Evolutionary conservation across 2,329 filamentous ascomycete genomes (phyloP).

Genomic region (Diaporthe citriasiana): DNA sequence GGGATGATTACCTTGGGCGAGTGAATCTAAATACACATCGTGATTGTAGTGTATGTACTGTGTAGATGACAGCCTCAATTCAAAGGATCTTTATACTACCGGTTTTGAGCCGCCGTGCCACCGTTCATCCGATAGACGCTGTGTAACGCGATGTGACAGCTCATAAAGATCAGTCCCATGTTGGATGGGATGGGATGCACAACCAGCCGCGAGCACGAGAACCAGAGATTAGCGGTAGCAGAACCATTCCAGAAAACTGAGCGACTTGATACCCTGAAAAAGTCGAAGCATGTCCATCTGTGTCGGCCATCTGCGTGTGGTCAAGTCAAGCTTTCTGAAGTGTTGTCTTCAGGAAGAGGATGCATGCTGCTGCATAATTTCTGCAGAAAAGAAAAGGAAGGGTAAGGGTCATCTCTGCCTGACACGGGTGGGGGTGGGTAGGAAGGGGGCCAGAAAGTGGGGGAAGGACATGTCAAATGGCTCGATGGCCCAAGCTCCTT

Average conservation of each 20-base stretch:
- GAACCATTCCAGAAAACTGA: not conserved
- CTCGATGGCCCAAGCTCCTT: conserved; percentile 27
- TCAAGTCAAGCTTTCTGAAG: conserved; percentile 16
- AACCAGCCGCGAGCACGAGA: not conserved
- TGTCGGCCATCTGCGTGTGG: too few relatives aligned
- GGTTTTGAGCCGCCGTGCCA: not conserved
- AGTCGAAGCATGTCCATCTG: not conserved
- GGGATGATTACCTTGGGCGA: not conserved
- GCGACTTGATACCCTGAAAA: too few relatives aligned
- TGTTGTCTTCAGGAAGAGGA: not conserved
- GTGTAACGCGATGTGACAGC: not conserved
- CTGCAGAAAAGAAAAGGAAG: not conserved
- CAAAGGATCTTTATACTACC: too few relatives aligned
- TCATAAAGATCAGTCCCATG: too few relatives aligned
- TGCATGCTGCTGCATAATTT: not conserved
- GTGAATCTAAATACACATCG: too few relatives aligned
- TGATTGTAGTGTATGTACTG: too few relatives aligned
- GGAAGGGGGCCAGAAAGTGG: not conserved
- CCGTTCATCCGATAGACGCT: not conserved
- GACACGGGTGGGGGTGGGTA: too few relatives aligned
- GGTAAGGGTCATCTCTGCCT: not conserved
- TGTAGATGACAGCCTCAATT: not conserved
- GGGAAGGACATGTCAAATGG: conserved; percentile 5
- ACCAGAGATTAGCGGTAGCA: not conserved
- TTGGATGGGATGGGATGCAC: not conserved